Conservation (phyloP, 331 rosid species). For the Phaseolus coccineus region DNA sequence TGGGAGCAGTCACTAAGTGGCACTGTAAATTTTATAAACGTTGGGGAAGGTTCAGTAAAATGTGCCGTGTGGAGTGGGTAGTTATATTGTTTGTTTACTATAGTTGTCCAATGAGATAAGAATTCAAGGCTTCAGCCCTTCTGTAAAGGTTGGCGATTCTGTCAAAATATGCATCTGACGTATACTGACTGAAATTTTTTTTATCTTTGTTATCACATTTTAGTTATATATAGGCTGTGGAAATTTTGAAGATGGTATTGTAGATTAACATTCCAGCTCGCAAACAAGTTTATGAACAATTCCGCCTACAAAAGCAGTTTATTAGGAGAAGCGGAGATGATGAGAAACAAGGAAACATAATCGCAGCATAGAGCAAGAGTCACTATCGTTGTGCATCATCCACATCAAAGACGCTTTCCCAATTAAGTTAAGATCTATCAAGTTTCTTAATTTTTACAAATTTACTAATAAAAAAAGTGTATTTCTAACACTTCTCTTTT, state of each 20-base stretch:
- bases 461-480: too few relatives aligned
- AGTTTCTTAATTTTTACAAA: too few relatives aligned
- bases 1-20: constrained; percentile 31
- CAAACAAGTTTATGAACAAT: background rate
- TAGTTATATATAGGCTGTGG: background rate
- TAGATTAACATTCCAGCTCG: background rate
- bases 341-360: too few relatives aligned
- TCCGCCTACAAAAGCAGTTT: background rate
- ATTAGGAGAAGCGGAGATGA: background rate
- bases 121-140: background rate
- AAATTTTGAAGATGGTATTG: background rate
- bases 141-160: background rate
- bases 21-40: constrained; percentile 22
- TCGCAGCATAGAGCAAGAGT: too few relatives aligned
- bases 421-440: too few relatives aligned
- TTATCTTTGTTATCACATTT: background rate
- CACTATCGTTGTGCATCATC: too few relatives aligned
- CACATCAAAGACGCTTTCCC: too few relatives aligned
- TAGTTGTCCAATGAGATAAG: background rate
- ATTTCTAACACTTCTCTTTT: too few relatives aligned
- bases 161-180: background rate
- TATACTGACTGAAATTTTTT: background rate
- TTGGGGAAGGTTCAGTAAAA: constrained; percentile 14
- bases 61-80: background rate
- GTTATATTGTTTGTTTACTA: constrained; percentile 24